Evolutionary conservation across 495 filamentous ascomycete species (phyloP).

Genomic region (Podospora comata): DNA sequence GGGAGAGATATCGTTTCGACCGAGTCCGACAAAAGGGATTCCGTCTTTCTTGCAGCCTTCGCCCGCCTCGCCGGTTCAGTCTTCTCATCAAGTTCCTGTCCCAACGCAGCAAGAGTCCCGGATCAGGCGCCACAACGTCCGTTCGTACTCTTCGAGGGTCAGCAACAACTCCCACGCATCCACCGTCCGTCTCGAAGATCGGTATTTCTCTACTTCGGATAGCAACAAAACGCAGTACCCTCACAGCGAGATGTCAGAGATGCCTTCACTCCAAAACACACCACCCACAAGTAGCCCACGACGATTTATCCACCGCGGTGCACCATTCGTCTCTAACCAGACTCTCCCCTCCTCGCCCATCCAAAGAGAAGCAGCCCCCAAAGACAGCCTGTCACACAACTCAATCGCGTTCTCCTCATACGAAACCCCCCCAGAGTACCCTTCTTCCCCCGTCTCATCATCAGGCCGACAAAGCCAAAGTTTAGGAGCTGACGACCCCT

Average conservation of each 20-base stretch:
- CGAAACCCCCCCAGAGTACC: conserved; percentile 26
- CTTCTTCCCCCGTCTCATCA: conserved; percentile 21
- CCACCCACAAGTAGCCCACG: background rate
- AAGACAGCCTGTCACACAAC: background rate
- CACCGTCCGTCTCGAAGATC: background rate
- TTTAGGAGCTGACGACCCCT: background rate
- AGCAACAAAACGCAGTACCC: background rate
- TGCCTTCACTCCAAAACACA: background rate
- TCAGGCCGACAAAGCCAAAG: background rate
- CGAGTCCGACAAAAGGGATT: conserved; percentile 45
- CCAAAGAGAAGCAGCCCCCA: background rate
- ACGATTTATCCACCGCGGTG: conserved; percentile 14
- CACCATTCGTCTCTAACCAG: conserved; percentile 31
- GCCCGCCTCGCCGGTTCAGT: background rate
- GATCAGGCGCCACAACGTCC: background rate
- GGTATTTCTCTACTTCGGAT: background rate
- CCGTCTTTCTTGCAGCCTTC: conserved; percentile 27
- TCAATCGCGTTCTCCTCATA: conserved; percentile 19
- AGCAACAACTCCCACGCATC: background rate
- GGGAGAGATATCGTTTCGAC: conserved; percentile 35
- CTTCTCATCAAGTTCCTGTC: background rate
- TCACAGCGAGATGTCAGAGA: background rate
- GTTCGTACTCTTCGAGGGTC: background rate
- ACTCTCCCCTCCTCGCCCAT: conserved; percentile 28
- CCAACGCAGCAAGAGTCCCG: background rate